A percentile compares a stretch with the other conserved stretches of the same genome.
Evolutionary conservation across 768 basidiomycete genomes (phyloP).

Genomic region (Brasilioporus rufonigricans): DNA sequence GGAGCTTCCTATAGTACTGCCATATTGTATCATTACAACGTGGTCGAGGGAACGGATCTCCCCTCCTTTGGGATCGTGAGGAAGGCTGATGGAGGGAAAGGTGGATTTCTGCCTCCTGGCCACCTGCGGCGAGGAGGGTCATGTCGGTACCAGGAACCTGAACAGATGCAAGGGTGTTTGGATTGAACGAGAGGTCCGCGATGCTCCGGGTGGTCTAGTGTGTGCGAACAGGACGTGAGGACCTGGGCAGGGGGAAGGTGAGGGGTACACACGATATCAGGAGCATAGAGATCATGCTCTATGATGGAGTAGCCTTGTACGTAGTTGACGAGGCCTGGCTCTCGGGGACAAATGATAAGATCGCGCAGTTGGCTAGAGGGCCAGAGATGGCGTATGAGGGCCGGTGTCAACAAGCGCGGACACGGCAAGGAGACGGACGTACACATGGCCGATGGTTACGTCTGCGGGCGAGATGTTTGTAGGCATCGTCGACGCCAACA

Average conservation of each 20-base stretch:
- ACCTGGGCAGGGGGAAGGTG: constrained; percentile 12
- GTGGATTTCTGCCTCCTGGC: constrained; percentile 70
- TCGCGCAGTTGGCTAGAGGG: constrained; percentile 68
- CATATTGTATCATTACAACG: constrained; percentile 36
- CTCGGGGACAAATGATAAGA: constrained; percentile 70
- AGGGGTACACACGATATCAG: constrained; percentile 42
- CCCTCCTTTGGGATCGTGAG: constrained; percentile 22
- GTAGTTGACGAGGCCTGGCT: constrained; percentile 64
- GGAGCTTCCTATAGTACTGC: constrained; percentile 53
- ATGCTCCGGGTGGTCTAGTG: constrained; percentile 46
- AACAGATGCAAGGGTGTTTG: constrained; percentile 63
- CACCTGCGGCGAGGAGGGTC: constrained; percentile 72
- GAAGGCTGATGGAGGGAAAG: constrained; percentile 47
- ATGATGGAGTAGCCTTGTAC: constrained; percentile 51
- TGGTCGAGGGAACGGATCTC: constrained; percentile 10
- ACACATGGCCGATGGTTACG: constrained; percentile 66
- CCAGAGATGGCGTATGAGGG: constrained; percentile 9
- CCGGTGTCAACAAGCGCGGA: background rate
- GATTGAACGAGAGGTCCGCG: constrained; percentile 53
- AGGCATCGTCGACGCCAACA: constrained; percentile 45
- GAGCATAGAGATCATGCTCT: constrained; percentile 55
- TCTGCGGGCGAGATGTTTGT: constrained; percentile 39
- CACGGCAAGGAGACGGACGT: constrained; percentile 23
- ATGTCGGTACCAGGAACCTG: constrained; percentile 48
- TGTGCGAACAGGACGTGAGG: constrained; percentile 15